phyloP scores from a whole-genome alignment of 2,329 filamentous ascomycete species.

The Aspergillus sp. region DNA sequence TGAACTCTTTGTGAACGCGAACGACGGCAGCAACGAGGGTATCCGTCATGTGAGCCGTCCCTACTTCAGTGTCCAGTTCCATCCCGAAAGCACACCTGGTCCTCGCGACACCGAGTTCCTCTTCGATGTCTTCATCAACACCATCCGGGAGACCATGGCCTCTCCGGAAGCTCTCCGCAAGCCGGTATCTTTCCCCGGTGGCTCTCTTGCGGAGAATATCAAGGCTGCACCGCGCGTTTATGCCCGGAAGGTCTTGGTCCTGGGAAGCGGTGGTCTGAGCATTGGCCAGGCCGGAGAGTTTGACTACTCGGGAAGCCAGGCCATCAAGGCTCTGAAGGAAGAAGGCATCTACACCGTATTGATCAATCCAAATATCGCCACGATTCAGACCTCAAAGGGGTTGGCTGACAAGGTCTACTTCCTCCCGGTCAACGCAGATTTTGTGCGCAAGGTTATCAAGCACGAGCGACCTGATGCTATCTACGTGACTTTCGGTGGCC shows the following conservation, averaged over 20 bases:
- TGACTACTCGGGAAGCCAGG: slow-evolving; percentile 96
- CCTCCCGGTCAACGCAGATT: slow-evolving; percentile 90
- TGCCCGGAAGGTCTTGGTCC: slow-evolving; percentile 88
- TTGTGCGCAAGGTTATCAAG: slow-evolving; percentile 93
- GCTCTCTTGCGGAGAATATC: slow-evolving; percentile 69
- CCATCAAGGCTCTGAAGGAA: slow-evolving; percentile 96
- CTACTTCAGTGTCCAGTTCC: slow-evolving; percentile 99
- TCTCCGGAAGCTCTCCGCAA: slow-evolving; percentile 59
- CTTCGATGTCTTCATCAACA: slow-evolving; percentile 91
- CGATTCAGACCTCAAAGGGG: slow-evolving; percentile 96
- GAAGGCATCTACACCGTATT: slow-evolving; percentile 96
- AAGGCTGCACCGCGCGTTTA: slow-evolving; percentile 66
- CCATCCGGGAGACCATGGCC: slow-evolving; percentile 63
- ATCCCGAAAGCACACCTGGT: slow-evolving; percentile 92
- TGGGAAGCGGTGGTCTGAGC: slow-evolving; percentile 89
- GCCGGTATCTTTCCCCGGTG: slow-evolving; percentile 81
- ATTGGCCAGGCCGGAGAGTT: slow-evolving; percentile 98
- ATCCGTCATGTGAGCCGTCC: slow-evolving; percentile 79
- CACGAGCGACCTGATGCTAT: slow-evolving; percentile 93
- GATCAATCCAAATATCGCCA: slow-evolving; percentile 98
- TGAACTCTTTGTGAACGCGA: slow-evolving; percentile 95
- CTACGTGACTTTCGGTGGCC: slow-evolving; percentile 94
- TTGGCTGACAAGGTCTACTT: slow-evolving; percentile 98
- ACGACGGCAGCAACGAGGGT: slow-evolving; percentile 96
- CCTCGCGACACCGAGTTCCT: slow-evolving; percentile 93